These are phyloP conservation scores for Chaetomium olivaceum DNA, from an alignment of 2,329 filamentous ascomycete genomes.

Conservation along the genomic window DNA sequence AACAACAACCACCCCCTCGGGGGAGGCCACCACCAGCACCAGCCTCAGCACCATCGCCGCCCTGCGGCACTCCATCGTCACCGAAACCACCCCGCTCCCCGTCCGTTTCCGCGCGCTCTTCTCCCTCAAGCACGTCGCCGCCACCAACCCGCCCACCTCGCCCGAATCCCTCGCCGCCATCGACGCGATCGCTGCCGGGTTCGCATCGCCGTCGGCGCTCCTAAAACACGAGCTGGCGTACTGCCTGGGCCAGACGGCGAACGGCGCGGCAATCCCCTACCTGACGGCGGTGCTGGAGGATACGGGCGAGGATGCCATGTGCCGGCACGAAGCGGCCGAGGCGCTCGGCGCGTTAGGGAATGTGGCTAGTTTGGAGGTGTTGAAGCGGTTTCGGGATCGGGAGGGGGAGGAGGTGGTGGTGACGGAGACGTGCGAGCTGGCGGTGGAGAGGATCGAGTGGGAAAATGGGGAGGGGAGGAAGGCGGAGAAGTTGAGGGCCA, in stretches of 20 bases:
- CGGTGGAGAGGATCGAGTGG: conserved; percentile 92
- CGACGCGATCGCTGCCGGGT: conserved; percentile 83
- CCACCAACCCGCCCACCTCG: conserved; percentile 54
- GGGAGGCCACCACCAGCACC: neutral
- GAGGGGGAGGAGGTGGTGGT: conserved; percentile 75
- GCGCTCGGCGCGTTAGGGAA: conserved; percentile 87
- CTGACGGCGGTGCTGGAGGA: conserved; percentile 75
- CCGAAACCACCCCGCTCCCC: conserved; percentile 79
- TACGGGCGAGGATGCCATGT: conserved; percentile 86
- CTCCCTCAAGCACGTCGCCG: conserved; percentile 91
- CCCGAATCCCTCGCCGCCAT: conserved; percentile 56
- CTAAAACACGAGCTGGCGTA: conserved; percentile 97
- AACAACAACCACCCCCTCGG: conserved; percentile 17
- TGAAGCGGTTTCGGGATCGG: conserved; percentile 74
- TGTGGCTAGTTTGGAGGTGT: conserved; percentile 68
- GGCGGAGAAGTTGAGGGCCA: conserved; percentile 75
- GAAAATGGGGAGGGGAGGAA: conserved; percentile 73
- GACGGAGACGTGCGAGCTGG: conserved; percentile 95
- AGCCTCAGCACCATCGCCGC: conserved; percentile 52
- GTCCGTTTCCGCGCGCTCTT: conserved; percentile 95
- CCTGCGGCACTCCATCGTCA: conserved; percentile 74
- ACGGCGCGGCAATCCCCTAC: conserved; percentile 70
- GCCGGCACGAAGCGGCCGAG: conserved; percentile 93
- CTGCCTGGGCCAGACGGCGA: conserved; percentile 88
- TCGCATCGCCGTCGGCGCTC: conserved; percentile 80